Percentiles rank a stretch among this genome's conserved stretches.
Conservation (phyloP, 768 basidiomycete genomes). For the Leccinum imitatum region DNA sequence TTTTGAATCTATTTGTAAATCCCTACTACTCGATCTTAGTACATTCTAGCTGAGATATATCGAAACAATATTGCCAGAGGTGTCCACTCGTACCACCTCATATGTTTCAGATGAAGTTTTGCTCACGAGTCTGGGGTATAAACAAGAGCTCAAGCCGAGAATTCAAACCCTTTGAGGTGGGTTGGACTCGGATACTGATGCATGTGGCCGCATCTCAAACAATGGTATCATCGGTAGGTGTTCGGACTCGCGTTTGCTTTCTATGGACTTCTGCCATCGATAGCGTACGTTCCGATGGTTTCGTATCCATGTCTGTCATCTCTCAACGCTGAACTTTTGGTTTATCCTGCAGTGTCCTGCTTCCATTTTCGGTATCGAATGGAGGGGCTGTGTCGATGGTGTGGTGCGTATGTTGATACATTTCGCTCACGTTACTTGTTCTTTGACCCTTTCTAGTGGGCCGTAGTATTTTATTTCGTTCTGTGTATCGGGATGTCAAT, state of each 20-base stretch:
- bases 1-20: no score
- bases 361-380: slow-evolving; percentile 44
- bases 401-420: slow-evolving; percentile 35
- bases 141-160: slow-evolving; percentile 35
- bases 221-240: slow-evolving; percentile 40
- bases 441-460: slow-evolving; percentile 28
- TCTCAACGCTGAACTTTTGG: neutral
- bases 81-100: neutral
- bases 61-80: neutral
- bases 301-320: slow-evolving; percentile 10
- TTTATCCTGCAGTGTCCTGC: slow-evolving; percentile 35
- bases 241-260: slow-evolving; percentile 70
- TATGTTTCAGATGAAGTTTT: slow-evolving; percentile 27
- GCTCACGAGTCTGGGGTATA: slow-evolving; percentile 31
- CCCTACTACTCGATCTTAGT: no score
- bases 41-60: no score
- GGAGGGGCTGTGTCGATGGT: slow-evolving; percentile 46
- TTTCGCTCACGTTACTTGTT: neutral
- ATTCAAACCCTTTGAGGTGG: slow-evolving; percentile 31
- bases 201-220: neutral
- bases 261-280: slow-evolving; percentile 63
- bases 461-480: slow-evolving; percentile 36
- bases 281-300: slow-evolving; percentile 41
- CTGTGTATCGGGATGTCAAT: slow-evolving; percentile 37
- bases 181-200: neutral